Evolutionary conservation across 306 rosid genomes (phyloP).

Genomic region (Hippophae rhamnoides): DNA sequence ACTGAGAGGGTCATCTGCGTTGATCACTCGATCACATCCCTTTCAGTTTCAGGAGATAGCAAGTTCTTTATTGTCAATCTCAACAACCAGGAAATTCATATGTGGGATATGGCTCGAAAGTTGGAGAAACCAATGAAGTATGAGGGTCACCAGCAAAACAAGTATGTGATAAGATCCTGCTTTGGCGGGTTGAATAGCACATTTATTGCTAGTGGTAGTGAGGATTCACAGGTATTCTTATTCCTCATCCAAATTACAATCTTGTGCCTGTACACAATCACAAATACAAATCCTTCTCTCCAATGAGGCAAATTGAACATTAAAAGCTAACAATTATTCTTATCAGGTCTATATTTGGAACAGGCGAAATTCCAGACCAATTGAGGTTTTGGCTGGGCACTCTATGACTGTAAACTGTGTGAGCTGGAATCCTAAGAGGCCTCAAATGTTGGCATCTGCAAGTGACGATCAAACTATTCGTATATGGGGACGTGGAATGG

Average conservation of each 20-base stretch:
- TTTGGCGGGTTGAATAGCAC: slow-evolving; percentile 68
- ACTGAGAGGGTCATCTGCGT: slow-evolving; percentile 58
- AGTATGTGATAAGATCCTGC: slow-evolving; percentile 82
- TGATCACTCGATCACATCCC: slow-evolving; percentile 56
- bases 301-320: slow-evolving; percentile 5
- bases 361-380: slow-evolving; percentile 38
- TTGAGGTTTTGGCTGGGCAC: slow-evolving; percentile 75
- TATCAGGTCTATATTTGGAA: slow-evolving; percentile 87
- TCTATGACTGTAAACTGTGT: slow-evolving; percentile 76
- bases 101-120: slow-evolving; percentile 80
- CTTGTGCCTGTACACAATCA: background rate
- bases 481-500: slow-evolving; percentile 67
- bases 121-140: slow-evolving; percentile 52
- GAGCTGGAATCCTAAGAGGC: slow-evolving; percentile 84
- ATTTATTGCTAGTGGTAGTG: slow-evolving; percentile 89
- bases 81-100: slow-evolving; percentile 80
- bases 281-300: slow-evolving; percentile 1
- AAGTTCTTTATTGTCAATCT: slow-evolving; percentile 74
- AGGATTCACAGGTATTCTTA: slow-evolving; percentile 58
- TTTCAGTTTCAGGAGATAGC: slow-evolving; percentile 62
- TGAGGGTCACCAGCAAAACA: slow-evolving; percentile 55
- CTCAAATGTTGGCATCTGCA: slow-evolving; percentile 83
- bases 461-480: slow-evolving; percentile 79
- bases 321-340: slow-evolving; percentile 4
- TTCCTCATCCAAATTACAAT: slow-evolving; percentile 3